Evolutionary conservation across 2,329 filamentous ascomycete genomes (phyloP), one percentile per base, ranked within the genome.

Genomic region (Fonsecaea pugnacius): DNA sequence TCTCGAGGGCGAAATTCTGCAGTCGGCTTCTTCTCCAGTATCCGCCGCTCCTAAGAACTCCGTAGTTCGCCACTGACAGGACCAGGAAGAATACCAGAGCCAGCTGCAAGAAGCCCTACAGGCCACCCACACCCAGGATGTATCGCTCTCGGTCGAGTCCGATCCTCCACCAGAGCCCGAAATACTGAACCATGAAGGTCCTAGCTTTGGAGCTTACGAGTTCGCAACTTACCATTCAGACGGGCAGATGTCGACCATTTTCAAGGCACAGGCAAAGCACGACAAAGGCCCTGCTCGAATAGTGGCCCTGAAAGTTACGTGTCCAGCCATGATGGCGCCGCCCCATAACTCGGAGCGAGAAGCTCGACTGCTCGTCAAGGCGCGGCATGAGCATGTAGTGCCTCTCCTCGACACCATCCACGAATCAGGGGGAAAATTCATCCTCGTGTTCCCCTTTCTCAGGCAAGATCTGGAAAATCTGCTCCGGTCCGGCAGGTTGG

Each of bases 291-390:
- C 76, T 35, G 75, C 78, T 66, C 69, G 74, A 68, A 69, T 85
- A 10, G 82, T 89, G 5, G 95, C 94, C 1, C 80, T 99, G 55
- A 99, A 99, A 75, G 87, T 97, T 64, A 96, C 95, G 38, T 87
- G 87, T 32, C 88, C 91, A 35, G 88, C 88, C 40, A 82, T 84
- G 60, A 87, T 89, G 78, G 84, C 88, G 40, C 87, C 90, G 64
- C 95, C 95, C 9, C 95, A 99, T 77, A 88, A 96, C 74, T 89
- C 92, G 1, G 80, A 84, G 53, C 87, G 91, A 50, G 95, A 99
- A 79, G 88, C 88, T 58, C 87, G 88, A 68, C 88, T 98, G 53
- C 82, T 99, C 2, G 75, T 76, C 32, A 77, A 80, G 10, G 81
- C 91, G 16, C 62, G 60, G 21, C 61, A 68, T 56, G 53, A 67